Base-by-base conservation (phyloP, 176 grass and related monocot genomes). In the Oropetium thomaeum region DNA sequence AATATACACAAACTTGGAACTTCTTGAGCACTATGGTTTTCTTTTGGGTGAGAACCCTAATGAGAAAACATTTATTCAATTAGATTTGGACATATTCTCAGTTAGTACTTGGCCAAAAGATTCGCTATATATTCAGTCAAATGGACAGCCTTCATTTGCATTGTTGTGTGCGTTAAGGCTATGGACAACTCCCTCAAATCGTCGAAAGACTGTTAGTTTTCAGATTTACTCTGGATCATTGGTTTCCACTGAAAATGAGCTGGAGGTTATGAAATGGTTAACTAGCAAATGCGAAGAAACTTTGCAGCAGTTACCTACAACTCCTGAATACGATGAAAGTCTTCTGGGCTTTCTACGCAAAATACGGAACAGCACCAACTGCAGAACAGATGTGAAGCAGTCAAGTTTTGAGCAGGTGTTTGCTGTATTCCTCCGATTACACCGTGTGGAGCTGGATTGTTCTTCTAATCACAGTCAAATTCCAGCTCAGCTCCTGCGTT, bases 11-110 rank as follows among this genome's bases (percentile, higher is more conserved):
- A 92, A 94, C 29, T 52, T 92, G 76, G 91, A 98, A 27, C 95
- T 98, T 82, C 80, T 98, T 73, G 82, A 98, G 65, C 89, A 98
- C 61, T 98, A 98, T 79, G 95, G 91, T 67, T 98, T 94, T 90
- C 45, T 98, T 71, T 86, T 94, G 74, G 31, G 33, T 5, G 62
- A 92, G 33, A 98, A 98, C 62, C 91, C 89, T 44, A 98, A 98
- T 58, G 95, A 98, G 49, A 94, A 92, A 75, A 85, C 65, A 8
- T 98, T 84, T 75, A 87, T 98, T 8, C 48, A 89, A n/a, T 79
- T 98, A 85, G 82, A 94, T 73, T 19, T 83, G 79, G 84, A 85
- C 19, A 59, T 94, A 58, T 92, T 13, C 76, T 79, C 66, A 61
- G 71, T 75, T 4, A 77, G 81, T 48, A 68, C 43, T 58, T 98